These are phyloP conservation scores for Candida gorgasii DNA, from an alignment of 805 yeast species.

Conservation along the genomic window DNA sequence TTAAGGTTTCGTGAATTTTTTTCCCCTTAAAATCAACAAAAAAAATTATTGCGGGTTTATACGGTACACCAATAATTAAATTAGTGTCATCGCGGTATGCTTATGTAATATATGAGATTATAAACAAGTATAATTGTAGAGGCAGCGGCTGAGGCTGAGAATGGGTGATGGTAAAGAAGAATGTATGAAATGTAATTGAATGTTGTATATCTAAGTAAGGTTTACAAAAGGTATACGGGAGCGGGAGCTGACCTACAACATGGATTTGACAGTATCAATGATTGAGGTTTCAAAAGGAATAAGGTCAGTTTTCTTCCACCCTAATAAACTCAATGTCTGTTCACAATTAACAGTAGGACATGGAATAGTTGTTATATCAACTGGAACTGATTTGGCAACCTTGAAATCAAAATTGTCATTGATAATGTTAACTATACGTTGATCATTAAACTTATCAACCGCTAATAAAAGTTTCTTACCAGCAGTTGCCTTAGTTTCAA, in stretches of 20 bases:
- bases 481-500: conserved; percentile 35
- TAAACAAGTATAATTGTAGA: too few species aligned
- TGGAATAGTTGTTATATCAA: neutral
- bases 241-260: neutral
- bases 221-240: too few species aligned
- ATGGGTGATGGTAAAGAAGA: too few species aligned
- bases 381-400: neutral
- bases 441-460: conserved; percentile 18
- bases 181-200: too few species aligned
- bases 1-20: conserved; percentile 7
- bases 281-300: conserved; percentile 3
- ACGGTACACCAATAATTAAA: neutral
- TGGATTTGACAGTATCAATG: neutral
- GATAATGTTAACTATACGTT: conserved; percentile 21
- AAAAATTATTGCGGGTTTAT: conserved; percentile 3
- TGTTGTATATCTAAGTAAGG: too few species aligned
- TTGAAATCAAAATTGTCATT: conserved; percentile 20
- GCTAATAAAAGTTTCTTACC: conserved; percentile 33
- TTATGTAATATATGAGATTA: too few species aligned
- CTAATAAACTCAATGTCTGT: conserved; percentile 3
- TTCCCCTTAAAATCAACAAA: conserved; percentile 4
- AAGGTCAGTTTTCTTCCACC: neutral
- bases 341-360: conserved; percentile 6
- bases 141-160: too few species aligned
- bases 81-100: neutral